Base-by-base conservation (phyloP, 345 rosid species). In the Mangifera indica region DNA sequence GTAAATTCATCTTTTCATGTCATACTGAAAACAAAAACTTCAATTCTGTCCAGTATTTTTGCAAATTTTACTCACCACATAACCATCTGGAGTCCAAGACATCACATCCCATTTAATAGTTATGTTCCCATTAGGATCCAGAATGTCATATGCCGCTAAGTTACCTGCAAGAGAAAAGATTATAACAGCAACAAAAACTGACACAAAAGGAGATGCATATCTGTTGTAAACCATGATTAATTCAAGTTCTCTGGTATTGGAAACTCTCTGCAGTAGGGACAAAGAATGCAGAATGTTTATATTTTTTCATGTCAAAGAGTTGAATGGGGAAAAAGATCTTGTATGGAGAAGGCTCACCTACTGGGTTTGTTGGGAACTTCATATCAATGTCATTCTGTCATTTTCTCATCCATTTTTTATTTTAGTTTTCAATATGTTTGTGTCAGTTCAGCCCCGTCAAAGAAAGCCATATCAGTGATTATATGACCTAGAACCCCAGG, bases 61-160 rank as follows among this genome's bases (percentile, higher is more conserved):
- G 24, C 8, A 3, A 12, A 24, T 21, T 14, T 20, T 22, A 68
- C 74, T 67, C 5, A 77, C 81, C 0, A 73, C 74, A 37, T 77
- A 77, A 49, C 77, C 77, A 63, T 72, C 74, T 32, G 79, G 67
- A 13, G 72, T 79, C 82, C 82, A 79, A 44, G 82, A 48, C 51
- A 42, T 22, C 10, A 79, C 66, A 42, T 79, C 82, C 79, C 82
- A 79, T 67, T 72, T 75, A 56, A 79, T 72, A 2, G 69, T 75
- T 15, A 72, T 68, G 77, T 64, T 72, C 67, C 82, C 82, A 49
- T 21, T 44, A 24, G 79, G 82, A 51, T 79, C 79, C 71, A 79
- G 20, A 12, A 45, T 0, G 12, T 79, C 78, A 25, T 56, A 79
- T 7, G 79, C 74, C 42, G 17, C 82, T 26, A 13, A 57, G 70